Evolutionary conservation across 331 rosid genomes (phyloP).

Genomic region (Acacia concinna): DNA sequence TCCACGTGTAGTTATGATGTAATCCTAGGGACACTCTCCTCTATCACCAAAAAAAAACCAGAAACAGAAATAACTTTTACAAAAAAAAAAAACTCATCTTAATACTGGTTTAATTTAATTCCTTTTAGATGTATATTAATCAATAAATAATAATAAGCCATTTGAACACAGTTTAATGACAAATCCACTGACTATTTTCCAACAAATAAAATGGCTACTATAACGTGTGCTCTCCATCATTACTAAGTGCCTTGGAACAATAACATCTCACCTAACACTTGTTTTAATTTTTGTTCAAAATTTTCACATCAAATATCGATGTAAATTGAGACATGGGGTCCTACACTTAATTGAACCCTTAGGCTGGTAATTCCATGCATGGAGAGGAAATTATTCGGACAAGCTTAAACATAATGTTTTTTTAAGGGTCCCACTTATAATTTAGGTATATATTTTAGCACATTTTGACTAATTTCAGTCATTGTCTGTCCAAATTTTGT

Average conservation of each 20-base stretch:
- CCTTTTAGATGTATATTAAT: neutral
- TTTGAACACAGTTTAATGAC: neutral
- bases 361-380: constrained; percentile 2
- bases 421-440: neutral
- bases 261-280: constrained; percentile 11
- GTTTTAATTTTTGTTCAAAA: neutral
- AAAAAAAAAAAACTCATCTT: neutral
- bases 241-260: constrained; percentile 25
- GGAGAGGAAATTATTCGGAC: neutral
- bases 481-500: constrained; percentile 1
- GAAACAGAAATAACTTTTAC: too few species aligned
- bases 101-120: too few species aligned
- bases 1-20: too few species aligned
- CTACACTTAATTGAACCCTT: neutral
- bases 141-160: neutral
- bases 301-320: neutral
- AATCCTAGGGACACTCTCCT: too few species aligned
- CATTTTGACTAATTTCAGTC: constrained; percentile 7
- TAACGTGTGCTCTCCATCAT: constrained; percentile 3
- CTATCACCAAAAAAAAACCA: too few species aligned
- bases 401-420: neutral
- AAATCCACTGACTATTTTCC: neutral
- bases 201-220: neutral
- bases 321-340: constrained; percentile 3
- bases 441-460: neutral